These are phyloP conservation scores for Alternaria sp. DNA, from an alignment of 2,329 filamentous ascomycete species.

Conservation along the genomic window DNA sequence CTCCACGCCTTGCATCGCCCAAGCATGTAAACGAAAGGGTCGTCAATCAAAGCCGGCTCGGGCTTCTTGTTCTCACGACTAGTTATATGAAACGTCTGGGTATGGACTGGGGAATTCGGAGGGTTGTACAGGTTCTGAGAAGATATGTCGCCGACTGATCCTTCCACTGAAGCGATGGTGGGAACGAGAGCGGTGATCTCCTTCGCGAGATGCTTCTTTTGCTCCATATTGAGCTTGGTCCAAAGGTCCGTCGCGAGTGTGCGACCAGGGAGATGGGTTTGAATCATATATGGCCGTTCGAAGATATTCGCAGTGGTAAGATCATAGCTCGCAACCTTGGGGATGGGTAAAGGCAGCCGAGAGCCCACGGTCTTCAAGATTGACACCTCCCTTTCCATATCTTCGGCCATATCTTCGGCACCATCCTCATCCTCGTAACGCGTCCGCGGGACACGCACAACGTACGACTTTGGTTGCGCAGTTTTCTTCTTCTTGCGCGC, in stretches of 20 bases:
- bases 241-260: background rate
- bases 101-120: background rate
- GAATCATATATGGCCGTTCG: background rate
- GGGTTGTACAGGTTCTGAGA: background rate
- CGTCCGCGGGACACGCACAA: conserved; percentile 14
- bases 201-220: background rate
- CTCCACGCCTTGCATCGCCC: conserved; percentile 14
- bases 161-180: background rate
- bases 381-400: conserved; percentile 1
- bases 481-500: background rate
- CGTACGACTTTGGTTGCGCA: background rate
- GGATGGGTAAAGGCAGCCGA: conserved; percentile 1
- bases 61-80: too few species aligned
- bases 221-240: rapidly evolving
- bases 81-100: too few species aligned
- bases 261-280: background rate
- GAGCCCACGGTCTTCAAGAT: background rate
- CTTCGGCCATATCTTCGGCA: background rate
- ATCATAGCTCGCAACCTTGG: background rate
- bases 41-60: too few species aligned
- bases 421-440: background rate
- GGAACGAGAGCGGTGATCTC: background rate
- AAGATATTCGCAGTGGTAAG: background rate
- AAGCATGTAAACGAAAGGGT: background rate
- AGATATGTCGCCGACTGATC: background rate